Evolutionary conservation across 257 asterid species (phyloP), one percentile per base, ranked within the genome.

Genomic region (Ehretia macrophylla): DNA sequence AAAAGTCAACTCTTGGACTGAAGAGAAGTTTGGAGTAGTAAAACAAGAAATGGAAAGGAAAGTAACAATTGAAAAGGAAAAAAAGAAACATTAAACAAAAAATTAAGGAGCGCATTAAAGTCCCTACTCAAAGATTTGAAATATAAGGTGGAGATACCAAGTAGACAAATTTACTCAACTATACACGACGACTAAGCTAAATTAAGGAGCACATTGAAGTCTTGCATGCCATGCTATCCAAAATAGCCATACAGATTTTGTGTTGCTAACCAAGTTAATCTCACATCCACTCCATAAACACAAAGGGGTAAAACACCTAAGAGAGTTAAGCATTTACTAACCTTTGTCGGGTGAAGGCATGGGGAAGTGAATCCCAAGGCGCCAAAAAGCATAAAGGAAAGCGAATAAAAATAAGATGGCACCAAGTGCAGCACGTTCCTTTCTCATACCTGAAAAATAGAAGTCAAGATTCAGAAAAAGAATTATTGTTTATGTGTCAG

Each of bases 301-400:
- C 8, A 49, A 19, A 27, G 6, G 3, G 35, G 35, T 27, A 1
- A 49, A 17, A 49, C 17, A 0, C 27, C 11, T 11, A 49, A 9
- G 4, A 49, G 12, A 53, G 35, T 18, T 17, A 46, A 55, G 37
- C 19, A 40, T 55, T 55, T 50, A 20, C 75, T 32, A 65, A 91
- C 99, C 99, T 81, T 79, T 93, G 73, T 88, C 95, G 35, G 99
- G 98, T 59, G 98, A 88, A 70, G 97, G 99, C 99, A 93, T 93
- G 18, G 99, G 99, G 67, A 93, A 93, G 77, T 93, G 99, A 79
- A 93, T 81, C 38, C 99, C 99, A 87, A 93, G 74, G 66, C 96
- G 90, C 99, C 99, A 93, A 75, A 93, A 93, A 48, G 76, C 95
- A 72, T 93, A 93, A n/a, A 93, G 96, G 79, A 88, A 93, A 55